phyloP scores from a whole-genome alignment of 495 filamentous ascomycete genomes.

The Aspergillus nanangensis region DNA sequence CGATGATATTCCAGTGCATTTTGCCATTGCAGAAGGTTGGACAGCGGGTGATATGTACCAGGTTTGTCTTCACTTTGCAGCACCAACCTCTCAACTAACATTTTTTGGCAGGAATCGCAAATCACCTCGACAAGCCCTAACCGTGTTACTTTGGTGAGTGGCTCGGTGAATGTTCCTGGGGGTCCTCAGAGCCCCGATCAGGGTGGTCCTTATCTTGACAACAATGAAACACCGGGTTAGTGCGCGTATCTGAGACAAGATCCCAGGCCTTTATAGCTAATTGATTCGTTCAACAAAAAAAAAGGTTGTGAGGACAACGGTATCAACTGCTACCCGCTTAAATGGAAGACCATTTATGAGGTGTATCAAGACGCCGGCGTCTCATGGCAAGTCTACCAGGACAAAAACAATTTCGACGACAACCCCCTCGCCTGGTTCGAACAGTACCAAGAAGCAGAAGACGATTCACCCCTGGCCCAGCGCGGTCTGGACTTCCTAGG shows the following conservation, averaged over 20 bases:
- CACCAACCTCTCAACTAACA: not conserved
- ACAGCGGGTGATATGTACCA: constrained; percentile 55
- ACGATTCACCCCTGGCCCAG: constrained; percentile 30
- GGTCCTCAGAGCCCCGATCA: constrained; percentile 36
- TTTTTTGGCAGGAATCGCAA: constrained; percentile 35
- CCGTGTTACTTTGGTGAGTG: constrained; percentile 50
- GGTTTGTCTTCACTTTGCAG: constrained; percentile 22
- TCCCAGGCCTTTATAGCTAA: too few species aligned
- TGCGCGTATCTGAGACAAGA: not conserved
- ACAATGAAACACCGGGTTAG: constrained; percentile 47
- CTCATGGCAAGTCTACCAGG: constrained; percentile 51
- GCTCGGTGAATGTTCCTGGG: constrained; percentile 49
- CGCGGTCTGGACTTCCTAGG: constrained; percentile 42
- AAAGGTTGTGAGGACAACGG: constrained; percentile 38
- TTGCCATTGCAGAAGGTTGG: constrained; percentile 50
- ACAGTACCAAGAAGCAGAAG: constrained; percentile 45
- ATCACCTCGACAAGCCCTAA: constrained; percentile 53
- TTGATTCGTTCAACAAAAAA: not conserved
- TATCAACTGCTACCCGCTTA: constrained; percentile 51
- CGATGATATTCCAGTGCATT: constrained; percentile 49
- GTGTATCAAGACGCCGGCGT: constrained; percentile 49
- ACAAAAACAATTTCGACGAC: constrained; percentile 52
- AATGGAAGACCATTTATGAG: constrained; percentile 51
- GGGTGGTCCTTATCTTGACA: constrained; percentile 52
- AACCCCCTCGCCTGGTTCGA: constrained; percentile 51